phyloP scores from a whole-genome alignment of 1,284 basidiomycete species.

The Porodaedalea pini region DNA sequence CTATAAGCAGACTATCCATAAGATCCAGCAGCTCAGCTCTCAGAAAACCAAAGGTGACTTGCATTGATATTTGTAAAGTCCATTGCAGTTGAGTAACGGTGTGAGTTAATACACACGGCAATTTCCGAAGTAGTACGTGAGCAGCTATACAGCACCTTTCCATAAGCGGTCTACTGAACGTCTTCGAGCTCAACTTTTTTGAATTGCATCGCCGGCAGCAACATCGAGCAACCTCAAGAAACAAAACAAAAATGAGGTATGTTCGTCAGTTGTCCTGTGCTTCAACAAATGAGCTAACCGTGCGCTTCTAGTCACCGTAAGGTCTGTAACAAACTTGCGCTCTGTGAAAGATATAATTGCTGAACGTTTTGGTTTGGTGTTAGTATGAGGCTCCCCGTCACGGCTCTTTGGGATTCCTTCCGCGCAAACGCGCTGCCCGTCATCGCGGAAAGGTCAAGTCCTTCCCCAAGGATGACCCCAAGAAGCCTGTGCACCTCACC shows the following conservation, averaged over 20 bases:
- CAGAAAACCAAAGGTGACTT: conserved; percentile 18
- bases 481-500: conserved; percentile 99
- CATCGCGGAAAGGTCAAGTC: conserved; percentile 98
- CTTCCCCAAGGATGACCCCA: conserved; percentile 99
- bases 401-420: conserved; percentile 91
- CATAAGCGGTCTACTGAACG: background rate
- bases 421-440: conserved; percentile 91
- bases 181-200: background rate
- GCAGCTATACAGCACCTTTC: conserved; percentile 8
- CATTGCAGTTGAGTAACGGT: conserved; percentile 17
- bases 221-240: conserved; percentile 17
- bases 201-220: conserved; percentile 5
- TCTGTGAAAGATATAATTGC: background rate
- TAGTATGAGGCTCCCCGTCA: conserved; percentile 95
- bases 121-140: background rate
- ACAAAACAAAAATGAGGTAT: conserved; percentile 20
- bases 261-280: background rate
- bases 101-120: background rate
- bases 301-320: conserved; percentile 20
- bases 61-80: conserved; percentile 37
- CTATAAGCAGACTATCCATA: conserved; percentile 31
- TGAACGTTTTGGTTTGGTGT: background rate
- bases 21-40: background rate
- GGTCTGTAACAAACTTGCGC: conserved; percentile 6
- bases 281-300: background rate